Conservation (phyloP, 495 filamentous ascomycete species). For the Penicillium parvum region DNA sequence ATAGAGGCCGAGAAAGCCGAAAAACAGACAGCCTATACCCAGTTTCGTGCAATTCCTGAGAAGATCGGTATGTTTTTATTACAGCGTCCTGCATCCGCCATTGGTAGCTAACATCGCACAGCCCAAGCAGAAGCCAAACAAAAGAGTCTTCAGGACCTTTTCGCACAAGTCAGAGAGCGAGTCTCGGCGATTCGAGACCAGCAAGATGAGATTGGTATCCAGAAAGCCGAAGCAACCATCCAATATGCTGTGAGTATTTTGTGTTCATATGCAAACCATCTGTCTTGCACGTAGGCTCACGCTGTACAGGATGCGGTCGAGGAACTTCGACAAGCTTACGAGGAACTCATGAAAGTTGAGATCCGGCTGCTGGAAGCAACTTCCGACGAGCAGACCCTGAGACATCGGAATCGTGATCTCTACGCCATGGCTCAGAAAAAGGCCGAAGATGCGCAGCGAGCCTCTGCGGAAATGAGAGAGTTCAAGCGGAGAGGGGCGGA, state of each 20-base stretch:
- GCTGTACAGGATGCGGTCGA: slow-evolving; percentile 52
- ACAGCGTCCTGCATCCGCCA: no score
- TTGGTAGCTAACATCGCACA: slow-evolving; percentile 26
- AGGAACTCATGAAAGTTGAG: slow-evolving; percentile 61
- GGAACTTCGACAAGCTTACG: slow-evolving; percentile 53
- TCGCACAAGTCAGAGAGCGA: slow-evolving; percentile 38
- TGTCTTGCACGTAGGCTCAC: slow-evolving; percentile 8
- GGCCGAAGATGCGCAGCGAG: slow-evolving; percentile 31
- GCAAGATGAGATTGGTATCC: slow-evolving; percentile 53
- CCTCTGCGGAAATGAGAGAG: slow-evolving; percentile 27
- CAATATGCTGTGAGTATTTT: slow-evolving; percentile 57
- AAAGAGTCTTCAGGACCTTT: slow-evolving; percentile 35
- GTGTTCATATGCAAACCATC: background rate
- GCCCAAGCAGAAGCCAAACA: slow-evolving; percentile 52
- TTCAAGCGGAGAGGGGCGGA: slow-evolving; percentile 30
- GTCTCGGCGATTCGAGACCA: slow-evolving; percentile 42
- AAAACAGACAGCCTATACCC: slow-evolving; percentile 56
- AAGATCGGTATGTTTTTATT: slow-evolving; percentile 54
- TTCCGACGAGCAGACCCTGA: slow-evolving; percentile 67
- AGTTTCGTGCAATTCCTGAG: slow-evolving; percentile 63
- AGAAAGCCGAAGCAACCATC: slow-evolving; percentile 61
- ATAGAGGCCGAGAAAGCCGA: slow-evolving; percentile 50
- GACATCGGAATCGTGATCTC: slow-evolving; percentile 57
- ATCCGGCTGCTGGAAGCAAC: slow-evolving; percentile 70
- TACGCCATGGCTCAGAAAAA: slow-evolving; percentile 48